Conservation (phyloP, 2,329 filamentous ascomycete species). For the Alternaria conjuncta region DNA sequence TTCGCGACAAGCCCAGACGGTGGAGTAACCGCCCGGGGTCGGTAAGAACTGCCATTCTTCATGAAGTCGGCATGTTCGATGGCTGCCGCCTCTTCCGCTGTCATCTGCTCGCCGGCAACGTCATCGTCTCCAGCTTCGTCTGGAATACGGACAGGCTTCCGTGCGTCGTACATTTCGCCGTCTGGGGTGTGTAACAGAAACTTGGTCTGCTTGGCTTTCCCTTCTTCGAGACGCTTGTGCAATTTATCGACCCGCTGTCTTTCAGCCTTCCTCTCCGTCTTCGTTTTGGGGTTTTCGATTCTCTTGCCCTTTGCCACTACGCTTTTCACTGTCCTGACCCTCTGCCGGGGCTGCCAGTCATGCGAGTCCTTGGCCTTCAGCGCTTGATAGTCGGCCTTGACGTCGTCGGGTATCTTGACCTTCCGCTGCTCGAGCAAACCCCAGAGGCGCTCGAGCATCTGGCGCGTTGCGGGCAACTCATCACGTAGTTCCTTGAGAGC, state of each 20-base stretch:
- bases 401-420: conserved; percentile 3
- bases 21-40: neutral
- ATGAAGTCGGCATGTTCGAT: neutral
- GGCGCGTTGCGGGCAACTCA: neutral
- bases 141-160: neutral
- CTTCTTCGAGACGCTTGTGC: neutral
- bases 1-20: neutral
- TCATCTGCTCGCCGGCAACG: neutral
- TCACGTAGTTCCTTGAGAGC: conserved; percentile 3
- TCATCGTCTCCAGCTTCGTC: neutral
- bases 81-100: neutral
- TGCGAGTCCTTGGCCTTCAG: neutral
- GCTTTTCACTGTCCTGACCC: neutral
- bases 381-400: neutral
- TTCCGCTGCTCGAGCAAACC: neutral
- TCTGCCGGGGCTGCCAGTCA: conserved; percentile 2
- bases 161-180: conserved; percentile 1
- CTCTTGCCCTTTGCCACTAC: neutral
- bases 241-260: neutral
- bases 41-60: neutral
- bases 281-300: neutral
- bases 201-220: neutral
- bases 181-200: conserved; percentile 3
- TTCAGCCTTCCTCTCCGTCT: neutral
- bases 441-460: neutral